These are phyloP conservation scores for Starmera quercuum DNA, from an alignment of 805 yeast genomes.

Conservation along the genomic window DNA sequence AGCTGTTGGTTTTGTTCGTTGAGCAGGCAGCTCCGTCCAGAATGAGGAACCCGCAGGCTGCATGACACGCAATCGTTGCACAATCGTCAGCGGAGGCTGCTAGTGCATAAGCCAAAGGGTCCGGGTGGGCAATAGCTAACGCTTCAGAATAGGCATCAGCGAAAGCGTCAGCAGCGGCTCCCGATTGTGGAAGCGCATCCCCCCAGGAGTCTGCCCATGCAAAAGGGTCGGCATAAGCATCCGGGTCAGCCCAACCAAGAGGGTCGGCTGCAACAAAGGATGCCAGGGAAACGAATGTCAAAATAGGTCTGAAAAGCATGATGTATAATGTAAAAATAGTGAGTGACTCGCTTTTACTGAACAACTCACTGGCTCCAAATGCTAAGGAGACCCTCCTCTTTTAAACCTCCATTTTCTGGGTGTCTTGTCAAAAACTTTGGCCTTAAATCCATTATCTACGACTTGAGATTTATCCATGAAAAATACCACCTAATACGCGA, in stretches of 20 bases:
- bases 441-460: too few relatives aligned
- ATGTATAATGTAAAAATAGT: not conserved
- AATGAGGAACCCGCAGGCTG: slow-evolving; percentile 27
- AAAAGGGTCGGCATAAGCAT: slow-evolving; percentile 1
- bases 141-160: slow-evolving; percentile 21
- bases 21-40: slow-evolving; percentile 23
- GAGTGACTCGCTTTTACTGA: too few relatives aligned
- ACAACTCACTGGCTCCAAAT: too few relatives aligned
- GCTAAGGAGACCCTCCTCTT: too few relatives aligned
- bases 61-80: slow-evolving; percentile 26
- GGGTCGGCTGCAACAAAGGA: slow-evolving; percentile 3
- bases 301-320: too few relatives aligned
- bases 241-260: not conserved
- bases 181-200: slow-evolving; percentile 13
- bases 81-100: slow-evolving; percentile 24
- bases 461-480: too few relatives aligned
- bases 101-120: slow-evolving; percentile 21
- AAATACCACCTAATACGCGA: too few relatives aligned
- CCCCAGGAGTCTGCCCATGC: slow-evolving; percentile 14
- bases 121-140: slow-evolving; percentile 22
- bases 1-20: slow-evolving; percentile 11
- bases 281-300: slow-evolving; percentile 1
- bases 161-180: slow-evolving; percentile 17
- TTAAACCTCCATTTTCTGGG: too few relatives aligned
- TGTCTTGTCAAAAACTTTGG: too few relatives aligned